Evolutionary conservation across 805 yeast genomes (phyloP).

Genomic region (Candida pini): DNA sequence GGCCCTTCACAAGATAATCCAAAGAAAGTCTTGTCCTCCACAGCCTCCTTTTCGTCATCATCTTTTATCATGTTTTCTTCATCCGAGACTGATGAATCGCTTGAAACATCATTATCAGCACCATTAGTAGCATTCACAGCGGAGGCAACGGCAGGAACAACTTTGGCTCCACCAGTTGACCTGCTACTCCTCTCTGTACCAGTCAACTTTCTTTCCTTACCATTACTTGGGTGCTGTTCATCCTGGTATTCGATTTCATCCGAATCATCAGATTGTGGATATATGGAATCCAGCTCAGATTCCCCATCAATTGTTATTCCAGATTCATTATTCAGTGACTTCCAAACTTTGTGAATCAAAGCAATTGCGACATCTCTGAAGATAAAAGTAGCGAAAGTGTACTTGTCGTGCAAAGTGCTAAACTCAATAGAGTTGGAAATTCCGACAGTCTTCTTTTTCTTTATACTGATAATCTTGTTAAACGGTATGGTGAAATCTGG

Average conservation of each 20-base stretch:
- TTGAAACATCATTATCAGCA: not conserved
- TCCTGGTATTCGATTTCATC: conserved; percentile 20
- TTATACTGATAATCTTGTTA: conserved; percentile 56
- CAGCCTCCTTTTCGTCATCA: conserved; percentile 12
- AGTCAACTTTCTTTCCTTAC: conserved; percentile 8
- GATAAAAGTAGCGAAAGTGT: conserved; percentile 59
- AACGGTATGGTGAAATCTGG: conserved; percentile 54
- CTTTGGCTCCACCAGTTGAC: not conserved
- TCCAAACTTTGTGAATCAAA: conserved; percentile 59
- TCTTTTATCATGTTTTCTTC: conserved; percentile 28
- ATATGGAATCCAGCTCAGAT: conserved; percentile 33
- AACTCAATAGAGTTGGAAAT: conserved; percentile 67
- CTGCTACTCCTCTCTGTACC: conserved; percentile 5
- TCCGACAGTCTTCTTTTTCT: conserved; percentile 58
- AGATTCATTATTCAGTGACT: conserved; percentile 31
- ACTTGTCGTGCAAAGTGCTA: conserved; percentile 56
- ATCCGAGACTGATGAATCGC: conserved; percentile 18
- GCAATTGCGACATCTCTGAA: conserved; percentile 51
- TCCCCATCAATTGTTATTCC: conserved; percentile 16
- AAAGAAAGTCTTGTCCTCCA: conserved; percentile 23
- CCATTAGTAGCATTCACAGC: conserved; percentile 16
- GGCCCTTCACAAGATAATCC: conserved; percentile 39
- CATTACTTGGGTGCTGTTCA: conserved; percentile 10
- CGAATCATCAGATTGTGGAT: conserved; percentile 17
- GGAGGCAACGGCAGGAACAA: not conserved